Evolutionary conservation across 2,329 filamentous ascomycete species (phyloP).

Genomic region (Elsinoe fawcettii): DNA sequence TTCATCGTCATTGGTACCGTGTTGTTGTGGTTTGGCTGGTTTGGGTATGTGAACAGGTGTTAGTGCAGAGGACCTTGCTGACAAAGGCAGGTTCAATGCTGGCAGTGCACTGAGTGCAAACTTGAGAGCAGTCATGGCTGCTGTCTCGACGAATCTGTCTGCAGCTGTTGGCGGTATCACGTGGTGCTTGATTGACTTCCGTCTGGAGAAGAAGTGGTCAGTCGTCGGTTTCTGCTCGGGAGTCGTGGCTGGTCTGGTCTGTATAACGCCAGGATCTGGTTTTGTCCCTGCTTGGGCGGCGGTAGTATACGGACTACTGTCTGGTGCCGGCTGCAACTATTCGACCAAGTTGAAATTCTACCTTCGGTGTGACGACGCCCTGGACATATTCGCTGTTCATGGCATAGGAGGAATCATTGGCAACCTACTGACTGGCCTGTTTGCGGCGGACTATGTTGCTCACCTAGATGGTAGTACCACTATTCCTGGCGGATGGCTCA

Average conservation of each 20-base stretch:
- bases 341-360: slow-evolving; percentile 86
- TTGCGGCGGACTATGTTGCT: slow-evolving; percentile 77
- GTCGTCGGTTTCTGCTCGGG: slow-evolving; percentile 82
- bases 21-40: slow-evolving; percentile 65
- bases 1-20: slow-evolving; percentile 79
- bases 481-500: slow-evolving; percentile 73
- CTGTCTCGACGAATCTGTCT: slow-evolving; percentile 75
- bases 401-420: slow-evolving; percentile 70
- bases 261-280: slow-evolving; percentile 81
- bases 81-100: slow-evolving; percentile 84
- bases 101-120: slow-evolving; percentile 76
- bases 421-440: slow-evolving; percentile 72
- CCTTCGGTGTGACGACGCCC: slow-evolving; percentile 70
- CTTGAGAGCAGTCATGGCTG: slow-evolving; percentile 77
- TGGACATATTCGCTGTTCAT: slow-evolving; percentile 84
- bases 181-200: slow-evolving; percentile 57
- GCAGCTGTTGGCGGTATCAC: not conserved
- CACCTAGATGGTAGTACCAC: slow-evolving; percentile 38
- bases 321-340: slow-evolving; percentile 75
- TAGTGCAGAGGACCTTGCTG: not conserved
- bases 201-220: slow-evolving; percentile 52
- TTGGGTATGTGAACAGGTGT: slow-evolving; percentile 49
- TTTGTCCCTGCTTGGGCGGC: slow-evolving; percentile 81
- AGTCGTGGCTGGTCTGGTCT: slow-evolving; percentile 77
- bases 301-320: slow-evolving; percentile 68